Evolutionary conservation across 495 filamentous ascomycete species (phyloP).

Genomic region (Acidiella bohemica): DNA sequence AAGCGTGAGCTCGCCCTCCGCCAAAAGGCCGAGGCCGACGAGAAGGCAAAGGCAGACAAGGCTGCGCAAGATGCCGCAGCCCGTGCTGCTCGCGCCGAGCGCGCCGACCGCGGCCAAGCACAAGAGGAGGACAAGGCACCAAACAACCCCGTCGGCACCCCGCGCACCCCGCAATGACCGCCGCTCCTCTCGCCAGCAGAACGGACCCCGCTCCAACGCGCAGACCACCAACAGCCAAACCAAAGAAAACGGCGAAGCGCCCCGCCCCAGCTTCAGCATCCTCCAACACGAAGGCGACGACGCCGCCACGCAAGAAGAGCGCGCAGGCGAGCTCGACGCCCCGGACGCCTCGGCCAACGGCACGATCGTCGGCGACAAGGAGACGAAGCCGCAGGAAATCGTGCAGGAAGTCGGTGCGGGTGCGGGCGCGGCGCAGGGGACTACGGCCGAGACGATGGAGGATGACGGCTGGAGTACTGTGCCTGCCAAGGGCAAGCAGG

Average conservation of each 20-base stretch:
- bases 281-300: constrained; percentile 23
- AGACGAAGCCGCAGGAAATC: constrained; percentile 30
- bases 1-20: constrained; percentile 58
- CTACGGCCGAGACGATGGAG: constrained; percentile 20
- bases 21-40: constrained; percentile 78
- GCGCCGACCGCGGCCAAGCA: constrained; percentile 27
- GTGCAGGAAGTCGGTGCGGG: constrained; percentile 12
- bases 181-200: constrained; percentile 17
- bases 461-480: constrained; percentile 23
- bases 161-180: constrained; percentile 6
- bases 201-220: constrained; percentile 7
- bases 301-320: constrained; percentile 13
- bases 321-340: constrained; percentile 17
- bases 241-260: constrained; percentile 25
- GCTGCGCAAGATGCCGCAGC: constrained; percentile 40
- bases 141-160: neutral
- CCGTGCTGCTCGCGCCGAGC: constrained; percentile 31
- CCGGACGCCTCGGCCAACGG: constrained; percentile 26
- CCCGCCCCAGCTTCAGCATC: constrained; percentile 25
- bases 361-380: constrained; percentile 27
- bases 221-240: constrained; percentile 1
- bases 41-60: constrained; percentile 68
- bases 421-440: constrained; percentile 5
- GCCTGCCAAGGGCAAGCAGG: constrained; percentile 18
- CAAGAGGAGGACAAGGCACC: constrained; percentile 20